These are phyloP conservation scores for Vitis hybrid DNA, from an alignment of 177 flowering plant species.

Conservation along the genomic window DNA sequence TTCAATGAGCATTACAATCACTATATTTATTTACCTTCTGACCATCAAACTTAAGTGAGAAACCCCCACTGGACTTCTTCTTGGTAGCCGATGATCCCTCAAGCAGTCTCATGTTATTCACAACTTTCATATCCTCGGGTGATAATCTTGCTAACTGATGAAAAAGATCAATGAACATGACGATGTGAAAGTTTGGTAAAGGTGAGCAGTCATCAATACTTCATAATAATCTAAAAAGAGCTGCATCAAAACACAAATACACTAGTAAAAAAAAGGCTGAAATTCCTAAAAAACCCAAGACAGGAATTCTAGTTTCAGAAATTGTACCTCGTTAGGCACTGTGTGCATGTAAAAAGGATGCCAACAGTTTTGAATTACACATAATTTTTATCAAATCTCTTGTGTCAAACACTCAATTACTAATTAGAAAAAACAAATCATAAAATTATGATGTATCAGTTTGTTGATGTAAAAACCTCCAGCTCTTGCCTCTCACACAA, in stretches of 20 bases:
- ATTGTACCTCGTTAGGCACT: too few species aligned
- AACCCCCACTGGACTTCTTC: slow-evolving; percentile 50
- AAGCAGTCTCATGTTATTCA: slow-evolving; percentile 70
- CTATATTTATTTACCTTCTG: slow-evolving; percentile 54
- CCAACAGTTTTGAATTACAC: too few species aligned
- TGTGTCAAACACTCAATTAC: too few species aligned
- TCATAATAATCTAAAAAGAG: background rate
- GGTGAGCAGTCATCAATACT: too few species aligned
- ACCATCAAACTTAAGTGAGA: slow-evolving; percentile 85
- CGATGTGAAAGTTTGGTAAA: too few species aligned
- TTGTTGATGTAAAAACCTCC: too few species aligned
- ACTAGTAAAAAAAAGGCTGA: background rate
- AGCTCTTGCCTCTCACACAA: too few species aligned
- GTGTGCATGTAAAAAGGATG: too few species aligned
- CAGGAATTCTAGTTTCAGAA: background rate
- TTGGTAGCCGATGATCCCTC: slow-evolving; percentile 57
- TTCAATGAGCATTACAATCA: background rate
- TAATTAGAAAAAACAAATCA: too few species aligned
- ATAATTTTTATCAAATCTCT: too few species aligned
- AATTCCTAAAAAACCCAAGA: background rate
- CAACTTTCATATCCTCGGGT: slow-evolving; percentile 76
- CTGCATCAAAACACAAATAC: background rate
- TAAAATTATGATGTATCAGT: too few species aligned
- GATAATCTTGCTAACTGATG: slow-evolving; percentile 76
- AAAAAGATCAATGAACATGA: background rate